A percentile compares a stretch with the other conserved stretches of the same genome.
Conservation (phyloP, 768 basidiomycete genomes). For the Hemileccinum rubropunctum region DNA sequence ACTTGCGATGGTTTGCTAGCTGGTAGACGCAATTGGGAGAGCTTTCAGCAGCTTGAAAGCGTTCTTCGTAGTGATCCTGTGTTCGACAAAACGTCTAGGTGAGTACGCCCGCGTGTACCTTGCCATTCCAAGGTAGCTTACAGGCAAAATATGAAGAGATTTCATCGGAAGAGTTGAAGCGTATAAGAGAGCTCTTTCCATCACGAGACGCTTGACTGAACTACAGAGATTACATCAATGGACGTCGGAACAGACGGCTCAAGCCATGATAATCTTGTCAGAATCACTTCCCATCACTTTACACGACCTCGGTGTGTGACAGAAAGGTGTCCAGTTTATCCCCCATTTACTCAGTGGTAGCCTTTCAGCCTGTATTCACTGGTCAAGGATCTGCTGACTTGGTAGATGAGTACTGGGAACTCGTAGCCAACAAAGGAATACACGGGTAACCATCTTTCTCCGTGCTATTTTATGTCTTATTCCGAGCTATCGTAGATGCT, state of each 20-base stretch:
- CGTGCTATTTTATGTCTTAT: background rate
- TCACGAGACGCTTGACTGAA: slow-evolving; percentile 58
- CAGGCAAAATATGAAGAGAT: slow-evolving; percentile 35
- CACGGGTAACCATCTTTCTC: slow-evolving; percentile 37
- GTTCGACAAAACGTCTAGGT: slow-evolving; percentile 62
- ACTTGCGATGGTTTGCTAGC: slow-evolving; percentile 33
- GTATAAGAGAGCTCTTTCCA: slow-evolving; percentile 51
- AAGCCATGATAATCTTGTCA: slow-evolving; percentile 49
- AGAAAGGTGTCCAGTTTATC: slow-evolving; percentile 22
- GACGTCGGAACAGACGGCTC: slow-evolving; percentile 44
- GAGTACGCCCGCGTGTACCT: background rate
- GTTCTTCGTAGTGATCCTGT: slow-evolving; percentile 52
- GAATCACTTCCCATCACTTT: slow-evolving; percentile 50
- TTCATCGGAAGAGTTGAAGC: slow-evolving; percentile 58
- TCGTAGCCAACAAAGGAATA: slow-evolving; percentile 55
- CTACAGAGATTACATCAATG: slow-evolving; percentile 53
- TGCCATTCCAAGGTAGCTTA: background rate
- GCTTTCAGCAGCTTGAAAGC: slow-evolving; percentile 40
- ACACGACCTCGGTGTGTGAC: slow-evolving; percentile 35
- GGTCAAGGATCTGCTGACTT: slow-evolving; percentile 59
- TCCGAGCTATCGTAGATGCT: slow-evolving; percentile 41
- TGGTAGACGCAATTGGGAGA: slow-evolving; percentile 49
- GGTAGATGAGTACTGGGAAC: slow-evolving; percentile 47
- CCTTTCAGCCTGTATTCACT: slow-evolving; percentile 67
- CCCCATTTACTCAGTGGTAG: slow-evolving; percentile 15